These are phyloP conservation scores for Coemansia sp. DNA, from an alignment of 192 early-diverging fungal genomes.

Conservation along the genomic window DNA sequence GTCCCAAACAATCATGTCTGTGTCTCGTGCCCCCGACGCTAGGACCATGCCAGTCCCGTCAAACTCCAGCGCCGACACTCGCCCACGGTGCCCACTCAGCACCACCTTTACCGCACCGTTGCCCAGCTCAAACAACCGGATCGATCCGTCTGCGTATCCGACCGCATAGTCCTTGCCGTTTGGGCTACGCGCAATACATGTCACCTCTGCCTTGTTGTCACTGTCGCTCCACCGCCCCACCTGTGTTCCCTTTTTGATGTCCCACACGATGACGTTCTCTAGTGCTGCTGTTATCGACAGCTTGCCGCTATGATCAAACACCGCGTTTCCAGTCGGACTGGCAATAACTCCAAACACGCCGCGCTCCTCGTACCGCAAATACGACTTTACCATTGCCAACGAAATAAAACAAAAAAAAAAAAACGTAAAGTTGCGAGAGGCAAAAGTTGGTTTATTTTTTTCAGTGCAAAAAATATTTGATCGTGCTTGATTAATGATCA, in stretches of 20 bases:
- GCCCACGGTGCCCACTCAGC: constrained; percentile 88
- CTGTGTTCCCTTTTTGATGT: constrained; percentile 77
- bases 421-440: neutral
- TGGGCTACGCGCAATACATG: constrained; percentile 69
- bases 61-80: constrained; percentile 80
- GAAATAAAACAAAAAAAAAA: neutral
- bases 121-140: constrained; percentile 80
- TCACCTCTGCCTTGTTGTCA: constrained; percentile 83
- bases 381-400: constrained; percentile 54
- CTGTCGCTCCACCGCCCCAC: constrained; percentile 74
- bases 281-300: constrained; percentile 77
- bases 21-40: constrained; percentile 89
- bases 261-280: constrained; percentile 81
- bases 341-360: constrained; percentile 83
- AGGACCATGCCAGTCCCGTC: constrained; percentile 76
- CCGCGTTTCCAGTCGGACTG: constrained; percentile 63
- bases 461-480: constrained; percentile 12
- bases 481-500: constrained; percentile 2
- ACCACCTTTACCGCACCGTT: constrained; percentile 60
- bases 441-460: too few species aligned
- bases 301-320: constrained; percentile 69
- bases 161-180: constrained; percentile 75
- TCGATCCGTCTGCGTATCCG: constrained; percentile 91
- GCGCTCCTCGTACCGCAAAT: constrained; percentile 77
- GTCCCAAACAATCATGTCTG: constrained; percentile 95